Percentiles rank a stretch among this genome's conserved stretches.
Conservation (phyloP, 129 eudicot species). For the Cynara cardunculus region DNA sequence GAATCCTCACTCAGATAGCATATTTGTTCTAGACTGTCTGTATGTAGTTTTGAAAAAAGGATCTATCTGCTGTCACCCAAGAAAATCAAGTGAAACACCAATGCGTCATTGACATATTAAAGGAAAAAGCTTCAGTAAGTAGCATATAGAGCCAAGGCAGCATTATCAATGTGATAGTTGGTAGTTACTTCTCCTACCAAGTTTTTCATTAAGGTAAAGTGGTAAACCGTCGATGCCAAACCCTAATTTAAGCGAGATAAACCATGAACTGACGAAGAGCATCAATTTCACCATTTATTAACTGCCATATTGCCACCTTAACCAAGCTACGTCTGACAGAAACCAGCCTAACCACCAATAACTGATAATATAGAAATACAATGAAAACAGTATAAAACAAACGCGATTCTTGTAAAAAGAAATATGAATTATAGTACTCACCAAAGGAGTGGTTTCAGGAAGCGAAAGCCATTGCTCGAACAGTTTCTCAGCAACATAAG, state of each 20-base stretch:
- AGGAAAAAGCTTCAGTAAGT: neutral
- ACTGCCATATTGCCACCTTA: neutral
- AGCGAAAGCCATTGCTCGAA: conserved; percentile 87
- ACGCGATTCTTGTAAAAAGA: neutral
- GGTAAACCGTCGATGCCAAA: neutral
- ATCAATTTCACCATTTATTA: neutral
- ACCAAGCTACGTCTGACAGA: neutral
- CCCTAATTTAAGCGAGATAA: conserved; percentile 1
- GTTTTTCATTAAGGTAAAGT: neutral
- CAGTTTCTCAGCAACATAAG: conserved; percentile 63
- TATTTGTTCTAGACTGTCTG: neutral
- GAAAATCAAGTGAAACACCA: neutral
- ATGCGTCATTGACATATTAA: neutral
- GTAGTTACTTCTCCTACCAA: too few species aligned
- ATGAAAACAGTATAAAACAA: neutral
- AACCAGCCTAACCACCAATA: conserved; percentile 2
- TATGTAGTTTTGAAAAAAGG: neutral
- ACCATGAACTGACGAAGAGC: neutral
- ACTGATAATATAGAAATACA: neutral
- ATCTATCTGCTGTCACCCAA: too few species aligned
- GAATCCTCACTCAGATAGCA: too few species aligned
- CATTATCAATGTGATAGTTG: neutral
- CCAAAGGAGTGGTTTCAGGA: conserved; percentile 66
- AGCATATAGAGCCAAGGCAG: neutral
- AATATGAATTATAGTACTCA: neutral